These are phyloP conservation scores for Neonectria faginata DNA, from an alignment of 2,329 filamentous ascomycete species.

Conservation along the genomic window DNA sequence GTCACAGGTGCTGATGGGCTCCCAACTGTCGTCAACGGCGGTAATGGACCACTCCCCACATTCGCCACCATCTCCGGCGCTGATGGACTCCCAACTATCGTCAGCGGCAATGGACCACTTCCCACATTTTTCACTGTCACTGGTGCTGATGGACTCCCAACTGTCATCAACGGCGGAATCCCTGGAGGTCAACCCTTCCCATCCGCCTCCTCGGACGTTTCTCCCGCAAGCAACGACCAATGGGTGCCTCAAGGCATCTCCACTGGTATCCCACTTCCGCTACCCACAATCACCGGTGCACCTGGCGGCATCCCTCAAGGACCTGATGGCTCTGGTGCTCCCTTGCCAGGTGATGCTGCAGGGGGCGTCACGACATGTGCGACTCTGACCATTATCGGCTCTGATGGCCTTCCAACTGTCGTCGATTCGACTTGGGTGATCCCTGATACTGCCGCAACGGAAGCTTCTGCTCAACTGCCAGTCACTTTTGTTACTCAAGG, in stretches of 20 bases:
- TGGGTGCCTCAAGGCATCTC: slow-evolving; percentile 31
- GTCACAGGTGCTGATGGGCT: slow-evolving; percentile 34
- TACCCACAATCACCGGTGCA: slow-evolving; percentile 23
- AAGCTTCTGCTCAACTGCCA: slow-evolving; percentile 33
- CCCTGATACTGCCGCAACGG: slow-evolving; percentile 32
- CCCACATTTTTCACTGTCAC: slow-evolving; percentile 10
- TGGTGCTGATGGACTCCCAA: slow-evolving; percentile 12
- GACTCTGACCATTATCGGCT: slow-evolving; percentile 48
- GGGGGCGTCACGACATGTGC: slow-evolving; percentile 39
- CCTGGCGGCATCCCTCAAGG: slow-evolving; percentile 23
- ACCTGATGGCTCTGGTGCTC: slow-evolving; percentile 25
- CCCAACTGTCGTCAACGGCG: slow-evolving; percentile 14
- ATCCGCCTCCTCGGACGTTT: slow-evolving; percentile 18
- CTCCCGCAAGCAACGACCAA: slow-evolving; percentile 29
- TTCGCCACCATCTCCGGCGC: too few relatives aligned
- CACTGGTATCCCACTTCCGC: slow-evolving; percentile 32
- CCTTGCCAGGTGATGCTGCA: slow-evolving; percentile 25
- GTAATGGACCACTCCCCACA: too few relatives aligned
- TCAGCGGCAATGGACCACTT: background rate
- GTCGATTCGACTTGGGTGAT: slow-evolving; percentile 51
- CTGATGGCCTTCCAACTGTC: slow-evolving; percentile 50
- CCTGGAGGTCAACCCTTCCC: slow-evolving; percentile 31
- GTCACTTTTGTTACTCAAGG: slow-evolving; percentile 24
- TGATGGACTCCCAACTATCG: too few relatives aligned
- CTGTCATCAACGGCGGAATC: too few relatives aligned